phyloP scores from a whole-genome alignment of 306 rosid genomes.

The Neltuma alba region DNA sequence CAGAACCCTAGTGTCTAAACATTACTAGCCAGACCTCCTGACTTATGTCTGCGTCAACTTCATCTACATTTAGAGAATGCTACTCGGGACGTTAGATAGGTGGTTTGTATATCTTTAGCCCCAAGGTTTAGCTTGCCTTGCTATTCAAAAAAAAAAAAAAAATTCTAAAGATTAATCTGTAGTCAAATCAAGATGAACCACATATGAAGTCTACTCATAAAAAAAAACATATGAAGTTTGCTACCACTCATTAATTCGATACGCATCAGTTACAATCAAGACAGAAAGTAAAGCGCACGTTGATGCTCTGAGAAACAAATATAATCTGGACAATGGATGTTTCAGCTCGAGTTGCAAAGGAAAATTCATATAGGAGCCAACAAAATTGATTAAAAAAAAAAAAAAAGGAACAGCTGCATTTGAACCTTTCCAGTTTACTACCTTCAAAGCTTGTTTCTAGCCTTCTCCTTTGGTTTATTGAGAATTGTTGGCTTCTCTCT shows the following conservation, averaged over 20 bases:
- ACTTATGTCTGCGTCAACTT: too few relatives aligned
- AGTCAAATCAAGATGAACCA: background rate
- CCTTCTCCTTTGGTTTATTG: conserved; percentile 74
- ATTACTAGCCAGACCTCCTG: too few relatives aligned
- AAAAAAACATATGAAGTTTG: background rate
- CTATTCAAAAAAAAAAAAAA: too few relatives aligned
- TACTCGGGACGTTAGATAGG: too few relatives aligned
- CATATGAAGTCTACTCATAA: background rate
- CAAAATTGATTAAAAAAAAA: too few relatives aligned
- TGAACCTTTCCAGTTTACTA: conserved; percentile 32
- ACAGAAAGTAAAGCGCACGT: background rate
- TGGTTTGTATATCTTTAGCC: too few relatives aligned
- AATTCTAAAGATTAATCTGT: too few relatives aligned
- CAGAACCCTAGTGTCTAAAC: too few relatives aligned
- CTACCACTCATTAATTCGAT: background rate
- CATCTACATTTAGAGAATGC: too few relatives aligned
- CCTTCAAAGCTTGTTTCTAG: conserved; percentile 74
- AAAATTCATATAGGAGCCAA: conserved; percentile 20
- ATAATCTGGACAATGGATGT: background rate
- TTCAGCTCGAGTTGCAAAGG: conserved; percentile 25
- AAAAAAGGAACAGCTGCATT: background rate
- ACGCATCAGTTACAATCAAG: background rate
- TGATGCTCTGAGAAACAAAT: conserved; percentile 4
- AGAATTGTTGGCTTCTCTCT: conserved; percentile 68
- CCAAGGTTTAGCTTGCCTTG: too few relatives aligned